Percentiles rank a stretch among this genome's conserved stretches.
These are phyloP conservation scores for Marasmius sp. DNA, from an alignment of 1,284 basidiomycete species.

Conservation along the genomic window DNA sequence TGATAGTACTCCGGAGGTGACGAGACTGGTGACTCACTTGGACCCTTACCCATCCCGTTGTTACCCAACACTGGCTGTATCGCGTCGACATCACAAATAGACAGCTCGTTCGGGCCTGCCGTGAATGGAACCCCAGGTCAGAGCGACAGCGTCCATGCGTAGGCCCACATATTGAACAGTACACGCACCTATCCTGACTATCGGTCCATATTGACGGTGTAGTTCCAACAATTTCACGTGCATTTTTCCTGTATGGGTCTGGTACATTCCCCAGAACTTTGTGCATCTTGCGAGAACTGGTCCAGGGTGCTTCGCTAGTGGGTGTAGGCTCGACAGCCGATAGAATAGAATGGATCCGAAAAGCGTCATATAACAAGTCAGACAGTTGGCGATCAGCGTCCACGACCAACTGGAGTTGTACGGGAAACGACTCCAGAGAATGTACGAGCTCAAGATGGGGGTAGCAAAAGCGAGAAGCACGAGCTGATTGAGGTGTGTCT, in stretches of 20 bases:
- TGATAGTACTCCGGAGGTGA: no score
- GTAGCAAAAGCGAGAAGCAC: no score
- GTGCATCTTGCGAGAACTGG: constrained; percentile 2
- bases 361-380: background rate
- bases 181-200: background rate
- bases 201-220: background rate
- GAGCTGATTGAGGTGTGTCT: no score
- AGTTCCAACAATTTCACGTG: background rate
- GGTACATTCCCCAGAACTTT: constrained; percentile 4
- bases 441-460: no score
- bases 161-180: background rate
- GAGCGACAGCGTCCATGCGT: background rate
- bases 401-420: no score
- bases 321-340: constrained; percentile 9
- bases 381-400: background rate
- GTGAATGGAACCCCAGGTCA: no score
- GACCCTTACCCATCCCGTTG: background rate
- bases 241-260: background rate
- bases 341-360: constrained; percentile 2
- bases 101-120: background rate
- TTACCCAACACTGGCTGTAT: background rate
- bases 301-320: constrained; percentile 7
- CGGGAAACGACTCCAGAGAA: no score
- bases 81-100: background rate
- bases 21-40: background rate